phyloP scores from a whole-genome alignment of 495 filamentous ascomycete genomes.

The Antarctomyces pellizariae region DNA sequence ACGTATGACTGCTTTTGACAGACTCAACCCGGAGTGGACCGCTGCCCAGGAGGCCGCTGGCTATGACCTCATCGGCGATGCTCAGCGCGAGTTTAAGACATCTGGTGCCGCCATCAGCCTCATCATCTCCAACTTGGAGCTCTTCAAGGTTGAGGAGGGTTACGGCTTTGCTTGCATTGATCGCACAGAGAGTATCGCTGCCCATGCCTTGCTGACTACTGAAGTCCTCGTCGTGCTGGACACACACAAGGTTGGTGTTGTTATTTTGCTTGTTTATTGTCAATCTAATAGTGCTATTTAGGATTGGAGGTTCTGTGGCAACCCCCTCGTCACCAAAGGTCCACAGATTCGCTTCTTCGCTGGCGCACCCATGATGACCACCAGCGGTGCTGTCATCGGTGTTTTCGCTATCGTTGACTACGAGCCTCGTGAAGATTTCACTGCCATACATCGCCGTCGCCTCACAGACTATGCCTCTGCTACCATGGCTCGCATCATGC shows the following conservation, averaged over 20 bases:
- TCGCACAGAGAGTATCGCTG: slow-evolving; percentile 15
- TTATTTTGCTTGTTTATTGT: neutral
- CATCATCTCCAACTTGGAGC: slow-evolving; percentile 13
- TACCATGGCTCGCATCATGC: slow-evolving; percentile 2
- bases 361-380: slow-evolving; percentile 17
- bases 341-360: slow-evolving; percentile 19
- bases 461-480: slow-evolving; percentile 5
- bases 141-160: slow-evolving; percentile 15
- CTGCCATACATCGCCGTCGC: slow-evolving; percentile 4
- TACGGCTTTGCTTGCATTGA: slow-evolving; percentile 9
- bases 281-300: slow-evolving; percentile 6
- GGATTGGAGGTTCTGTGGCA: slow-evolving; percentile 19
- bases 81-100: slow-evolving; percentile 13
- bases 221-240: slow-evolving; percentile 18
- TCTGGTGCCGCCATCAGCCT: slow-evolving; percentile 16
- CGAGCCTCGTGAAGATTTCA: slow-evolving; percentile 12
- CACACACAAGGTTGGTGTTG: slow-evolving; percentile 13
- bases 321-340: slow-evolving; percentile 12
- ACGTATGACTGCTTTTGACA: slow-evolving; percentile 9
- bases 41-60: too few relatives aligned
- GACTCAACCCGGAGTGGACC: slow-evolving; percentile 10
- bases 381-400: slow-evolving; percentile 14
- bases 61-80: slow-evolving; percentile 10
- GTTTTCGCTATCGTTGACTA: slow-evolving; percentile 17
- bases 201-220: slow-evolving; percentile 15